Conservation (phyloP, 352 stramenopile genomes). For the Globisporangium apiculatum region DNA sequence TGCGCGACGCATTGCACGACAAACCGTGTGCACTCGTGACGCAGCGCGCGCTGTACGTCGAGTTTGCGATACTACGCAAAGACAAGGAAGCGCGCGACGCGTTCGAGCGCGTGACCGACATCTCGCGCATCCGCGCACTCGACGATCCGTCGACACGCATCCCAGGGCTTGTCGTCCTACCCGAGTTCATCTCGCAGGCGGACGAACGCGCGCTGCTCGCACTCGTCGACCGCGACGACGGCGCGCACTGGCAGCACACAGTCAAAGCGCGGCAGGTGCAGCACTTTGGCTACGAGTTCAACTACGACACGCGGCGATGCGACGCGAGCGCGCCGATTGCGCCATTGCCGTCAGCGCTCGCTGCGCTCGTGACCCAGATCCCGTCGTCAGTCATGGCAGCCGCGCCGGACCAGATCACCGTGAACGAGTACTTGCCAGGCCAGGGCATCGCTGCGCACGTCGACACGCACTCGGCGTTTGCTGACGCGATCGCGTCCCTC, state of each 20-base stretch:
- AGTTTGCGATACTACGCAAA: conserved; percentile 60
- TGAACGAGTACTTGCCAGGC: conserved; percentile 87
- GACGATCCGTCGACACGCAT: conserved; percentile 38
- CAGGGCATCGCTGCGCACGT: conserved; percentile 86
- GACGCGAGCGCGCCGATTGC: conserved; percentile 42
- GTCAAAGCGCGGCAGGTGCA: conserved; percentile 81
- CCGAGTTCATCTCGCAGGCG: conserved; percentile 56
- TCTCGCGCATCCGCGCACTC: conserved; percentile 35
- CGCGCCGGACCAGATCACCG: conserved; percentile 70
- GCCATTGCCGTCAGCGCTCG: conserved; percentile 34
- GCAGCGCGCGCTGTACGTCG: conserved; percentile 60
- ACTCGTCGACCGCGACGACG: conserved; percentile 52
- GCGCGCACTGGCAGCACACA: conserved; percentile 52
- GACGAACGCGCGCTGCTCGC: conserved; percentile 47
- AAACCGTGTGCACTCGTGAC: conserved; percentile 49
- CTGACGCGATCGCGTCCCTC: conserved; percentile 70
- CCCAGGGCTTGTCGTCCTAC: conserved; percentile 51
- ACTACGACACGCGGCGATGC: conserved; percentile 75
- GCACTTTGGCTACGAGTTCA: conserved; percentile 86
- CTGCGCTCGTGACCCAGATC: conserved; percentile 46
- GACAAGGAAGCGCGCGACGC: conserved; percentile 57
- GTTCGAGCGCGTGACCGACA: conserved; percentile 46
- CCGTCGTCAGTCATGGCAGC: conserved; percentile 42
- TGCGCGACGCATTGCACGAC: conserved; percentile 46
- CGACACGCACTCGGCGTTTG: conserved; percentile 87